Evolutionary conservation across 2,329 filamentous ascomycete species (phyloP).

Genomic region (Dactylellina parvicollis): DNA sequence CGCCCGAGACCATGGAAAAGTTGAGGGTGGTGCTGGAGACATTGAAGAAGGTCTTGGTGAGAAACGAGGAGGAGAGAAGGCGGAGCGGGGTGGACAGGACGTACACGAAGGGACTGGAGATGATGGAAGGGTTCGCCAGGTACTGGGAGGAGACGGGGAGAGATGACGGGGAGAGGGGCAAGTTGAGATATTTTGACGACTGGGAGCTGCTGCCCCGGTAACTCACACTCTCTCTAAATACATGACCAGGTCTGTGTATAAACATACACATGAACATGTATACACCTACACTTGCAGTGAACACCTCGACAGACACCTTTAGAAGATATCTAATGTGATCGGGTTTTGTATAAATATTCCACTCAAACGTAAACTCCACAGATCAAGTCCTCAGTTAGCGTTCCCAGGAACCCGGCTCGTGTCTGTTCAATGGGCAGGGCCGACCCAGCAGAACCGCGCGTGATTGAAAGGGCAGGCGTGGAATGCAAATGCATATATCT

Average conservation of each 20-base stretch:
- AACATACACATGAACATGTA: neutral
- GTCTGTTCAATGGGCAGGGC: no score
- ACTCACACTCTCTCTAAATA: no score
- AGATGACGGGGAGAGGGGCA: neutral
- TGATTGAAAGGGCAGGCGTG: neutral
- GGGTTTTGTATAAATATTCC: no score
- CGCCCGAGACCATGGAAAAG: constrained; percentile 9
- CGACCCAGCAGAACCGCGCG: neutral
- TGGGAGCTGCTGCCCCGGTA: constrained; percentile 40
- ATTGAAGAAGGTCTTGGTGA: constrained; percentile 35
- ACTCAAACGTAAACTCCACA: no score
- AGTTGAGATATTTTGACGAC: constrained; percentile 43
- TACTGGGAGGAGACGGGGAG: constrained; percentile 28
- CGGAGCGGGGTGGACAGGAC: constrained; percentile 41
- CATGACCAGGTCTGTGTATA: neutral
- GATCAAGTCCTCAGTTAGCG: no score
- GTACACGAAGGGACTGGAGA: constrained; percentile 49
- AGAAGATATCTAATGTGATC: no score
- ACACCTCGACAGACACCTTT: no score
- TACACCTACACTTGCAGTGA: no score
- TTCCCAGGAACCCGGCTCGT: no score
- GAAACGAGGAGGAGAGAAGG: constrained; percentile 36
- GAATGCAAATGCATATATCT: neutral
- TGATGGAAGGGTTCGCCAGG: constrained; percentile 51
- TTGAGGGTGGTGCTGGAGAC: constrained; percentile 37